A percentile compares a stretch with the other conserved stretches of the same genome.
Evolutionary conservation across 2,329 filamentous ascomycete genomes (phyloP).

Genomic region (Aureobasidium melanogenum): DNA sequence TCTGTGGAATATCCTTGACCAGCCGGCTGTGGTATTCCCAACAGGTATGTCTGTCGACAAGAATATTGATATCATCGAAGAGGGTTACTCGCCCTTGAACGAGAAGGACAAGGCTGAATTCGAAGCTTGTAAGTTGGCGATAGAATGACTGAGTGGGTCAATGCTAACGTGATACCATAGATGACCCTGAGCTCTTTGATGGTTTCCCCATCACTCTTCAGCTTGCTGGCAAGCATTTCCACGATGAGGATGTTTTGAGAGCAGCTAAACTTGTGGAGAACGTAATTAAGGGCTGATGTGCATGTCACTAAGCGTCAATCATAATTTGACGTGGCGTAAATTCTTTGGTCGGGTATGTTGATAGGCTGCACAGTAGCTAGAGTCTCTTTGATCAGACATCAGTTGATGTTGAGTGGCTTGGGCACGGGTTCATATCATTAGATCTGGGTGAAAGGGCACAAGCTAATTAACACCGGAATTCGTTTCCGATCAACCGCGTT

Average conservation of each 20-base stretch:
- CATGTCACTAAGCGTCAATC: not conserved
- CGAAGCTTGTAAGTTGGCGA: conserved; percentile 20
- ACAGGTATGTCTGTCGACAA: conserved; percentile 6
- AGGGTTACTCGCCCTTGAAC: not conserved
- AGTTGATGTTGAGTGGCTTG: too few species aligned
- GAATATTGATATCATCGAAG: not conserved
- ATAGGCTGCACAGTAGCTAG: too few species aligned
- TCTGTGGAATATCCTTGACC: conserved; percentile 7
- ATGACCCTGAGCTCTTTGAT: conserved; percentile 8
- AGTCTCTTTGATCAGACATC: too few species aligned
- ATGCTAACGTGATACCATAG: not conserved
- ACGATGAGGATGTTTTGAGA: conserved; percentile 6
- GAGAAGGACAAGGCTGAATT: conserved; percentile 13
- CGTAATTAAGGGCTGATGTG: not conserved
- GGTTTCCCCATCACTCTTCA: conserved; percentile 10
- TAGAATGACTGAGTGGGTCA: not conserved
- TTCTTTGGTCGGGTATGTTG: too few species aligned
- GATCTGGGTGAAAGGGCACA: too few species aligned
- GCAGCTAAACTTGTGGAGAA: conserved; percentile 5
- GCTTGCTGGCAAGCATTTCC: conserved; percentile 10
- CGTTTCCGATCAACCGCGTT: too few species aligned
- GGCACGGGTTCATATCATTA: too few species aligned
- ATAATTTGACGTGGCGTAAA: not conserved
- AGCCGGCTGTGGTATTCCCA: conserved; percentile 25
- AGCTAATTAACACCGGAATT: too few species aligned